Evolutionary conservation across 805 yeast species (phyloP).

Genomic region (Candida peoriensis): DNA sequence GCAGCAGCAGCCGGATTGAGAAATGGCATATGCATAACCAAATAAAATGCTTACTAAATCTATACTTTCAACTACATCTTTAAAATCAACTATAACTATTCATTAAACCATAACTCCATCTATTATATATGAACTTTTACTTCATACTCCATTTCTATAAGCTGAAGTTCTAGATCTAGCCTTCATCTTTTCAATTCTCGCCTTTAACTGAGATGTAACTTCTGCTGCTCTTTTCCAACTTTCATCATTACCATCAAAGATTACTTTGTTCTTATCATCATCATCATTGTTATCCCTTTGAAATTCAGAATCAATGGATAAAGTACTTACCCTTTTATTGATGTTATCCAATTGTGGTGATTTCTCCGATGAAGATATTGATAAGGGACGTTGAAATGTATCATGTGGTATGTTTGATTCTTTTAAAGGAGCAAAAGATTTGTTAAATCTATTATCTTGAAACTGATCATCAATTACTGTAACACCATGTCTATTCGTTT

Average conservation of each 20-base stretch:
- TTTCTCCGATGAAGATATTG: too few species aligned
- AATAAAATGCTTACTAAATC: not conserved
- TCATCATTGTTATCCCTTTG: constrained; percentile 22
- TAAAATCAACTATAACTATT: too few species aligned
- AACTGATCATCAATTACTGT: not conserved
- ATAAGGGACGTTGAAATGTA: too few species aligned
- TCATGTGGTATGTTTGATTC: too few species aligned
- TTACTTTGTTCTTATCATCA: constrained; percentile 8
- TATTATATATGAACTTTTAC: too few species aligned
- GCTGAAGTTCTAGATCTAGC: constrained; percentile 39
- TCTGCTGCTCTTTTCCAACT: constrained; percentile 90
- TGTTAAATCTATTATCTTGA: not conserved
- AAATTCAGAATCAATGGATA: constrained; percentile 21
- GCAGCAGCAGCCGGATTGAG: too few species aligned
- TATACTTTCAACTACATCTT: too few species aligned
- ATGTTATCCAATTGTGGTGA: constrained; percentile 17
- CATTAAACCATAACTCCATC: constrained; percentile 3
- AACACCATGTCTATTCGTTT: constrained; percentile 4
- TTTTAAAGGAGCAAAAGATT: constrained; percentile 4
- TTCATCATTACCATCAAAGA: constrained; percentile 44
- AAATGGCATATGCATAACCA: too few species aligned
- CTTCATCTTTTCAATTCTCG: constrained; percentile 85
- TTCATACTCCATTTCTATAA: constrained; percentile 4
- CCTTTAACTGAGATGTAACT: constrained; percentile 79
- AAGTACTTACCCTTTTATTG: constrained; percentile 23